Percentiles rank a stretch among this genome's conserved stretches.
Conservation (phyloP, 2,329 filamentous ascomycete genomes). For the Pestalotiopsis fici region DNA sequence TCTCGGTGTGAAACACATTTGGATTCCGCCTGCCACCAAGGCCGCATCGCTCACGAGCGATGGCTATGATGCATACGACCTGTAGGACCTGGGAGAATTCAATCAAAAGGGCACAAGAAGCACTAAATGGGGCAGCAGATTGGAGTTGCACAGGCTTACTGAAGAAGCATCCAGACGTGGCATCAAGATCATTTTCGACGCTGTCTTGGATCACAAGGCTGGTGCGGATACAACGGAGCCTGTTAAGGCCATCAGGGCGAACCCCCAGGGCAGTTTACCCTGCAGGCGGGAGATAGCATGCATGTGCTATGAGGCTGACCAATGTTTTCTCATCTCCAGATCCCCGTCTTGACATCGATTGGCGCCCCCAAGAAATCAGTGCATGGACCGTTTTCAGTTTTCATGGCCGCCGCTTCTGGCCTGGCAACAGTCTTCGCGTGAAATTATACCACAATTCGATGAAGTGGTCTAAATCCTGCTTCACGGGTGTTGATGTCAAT, state of each 20-base stretch:
- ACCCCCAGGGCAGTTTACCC: not conserved
- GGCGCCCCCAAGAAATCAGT: too few relatives aligned
- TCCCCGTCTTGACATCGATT: not conserved
- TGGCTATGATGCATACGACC: conserved; percentile 70
- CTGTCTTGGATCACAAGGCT: conserved; percentile 72
- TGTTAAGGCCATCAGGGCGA: conserved; percentile 47
- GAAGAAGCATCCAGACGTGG: conserved; percentile 50
- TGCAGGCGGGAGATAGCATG: not conserved
- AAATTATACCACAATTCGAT: conserved; percentile 50
- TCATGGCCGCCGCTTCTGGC: too few relatives aligned
- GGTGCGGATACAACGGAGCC: conserved; percentile 65
- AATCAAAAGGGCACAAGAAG: conserved; percentile 62
- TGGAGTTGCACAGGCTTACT: conserved; percentile 59
- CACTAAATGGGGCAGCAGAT: conserved; percentile 70
- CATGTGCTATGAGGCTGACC: not conserved
- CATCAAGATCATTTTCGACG: conserved; percentile 66
- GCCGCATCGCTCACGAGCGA: conserved; percentile 56
- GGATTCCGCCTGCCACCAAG: conserved; percentile 48
- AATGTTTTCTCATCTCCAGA: not conserved
- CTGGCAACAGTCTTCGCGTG: too few relatives aligned
- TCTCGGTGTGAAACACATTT: conserved; percentile 62
- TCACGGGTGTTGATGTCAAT: conserved; percentile 69
- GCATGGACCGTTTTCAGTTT: too few relatives aligned
- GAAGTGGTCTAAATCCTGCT: conserved; percentile 68
- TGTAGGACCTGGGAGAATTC: conserved; percentile 72